Conservation (phyloP, 1,284 basidiomycete species). For the Gomphus sp. region DNA sequence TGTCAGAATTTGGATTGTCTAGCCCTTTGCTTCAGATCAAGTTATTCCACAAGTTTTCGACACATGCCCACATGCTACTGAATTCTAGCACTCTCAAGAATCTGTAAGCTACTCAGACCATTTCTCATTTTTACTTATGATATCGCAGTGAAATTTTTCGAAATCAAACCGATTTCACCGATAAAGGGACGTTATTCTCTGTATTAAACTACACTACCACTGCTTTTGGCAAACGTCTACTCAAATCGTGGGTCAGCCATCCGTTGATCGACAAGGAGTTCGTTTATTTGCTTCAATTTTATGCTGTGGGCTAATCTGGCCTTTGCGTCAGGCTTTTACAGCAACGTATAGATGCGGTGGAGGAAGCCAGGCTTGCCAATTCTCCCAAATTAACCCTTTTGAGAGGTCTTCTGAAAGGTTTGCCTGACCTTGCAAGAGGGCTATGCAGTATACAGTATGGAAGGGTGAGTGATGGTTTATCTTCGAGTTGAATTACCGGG, state of each 20-base stretch:
- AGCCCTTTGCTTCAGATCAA: constrained; percentile 66
- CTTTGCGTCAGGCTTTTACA: constrained; percentile 47
- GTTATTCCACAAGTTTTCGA: constrained; percentile 75
- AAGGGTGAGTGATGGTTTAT: constrained; percentile 41
- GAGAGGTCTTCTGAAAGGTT: constrained; percentile 57
- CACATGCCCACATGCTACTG: constrained; percentile 79
- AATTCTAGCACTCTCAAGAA: constrained; percentile 85
- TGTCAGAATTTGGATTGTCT: constrained; percentile 69
- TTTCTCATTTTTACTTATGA: constrained; percentile 6
- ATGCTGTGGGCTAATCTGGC: not conserved
- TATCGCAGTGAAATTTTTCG: constrained; percentile 69
- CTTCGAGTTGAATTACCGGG: not conserved
- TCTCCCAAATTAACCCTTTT: constrained; percentile 49
- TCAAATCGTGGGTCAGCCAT: constrained; percentile 81
- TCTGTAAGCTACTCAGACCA: constrained; percentile 34
- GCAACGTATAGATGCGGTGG: constrained; percentile 75
- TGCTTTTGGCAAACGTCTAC: constrained; percentile 76
- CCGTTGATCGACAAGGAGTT: constrained; percentile 75
- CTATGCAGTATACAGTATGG: constrained; percentile 86
- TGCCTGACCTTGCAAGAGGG: constrained; percentile 88
- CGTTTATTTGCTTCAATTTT: constrained; percentile 16
- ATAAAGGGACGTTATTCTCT: constrained; percentile 77
- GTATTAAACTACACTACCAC: constrained; percentile 84
- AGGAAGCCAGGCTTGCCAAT: constrained; percentile 55
- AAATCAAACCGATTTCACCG: constrained; percentile 76